phyloP scores from a whole-genome alignment of 2,329 filamentous ascomycete genomes.

The Fusarium liriodendri region DNA sequence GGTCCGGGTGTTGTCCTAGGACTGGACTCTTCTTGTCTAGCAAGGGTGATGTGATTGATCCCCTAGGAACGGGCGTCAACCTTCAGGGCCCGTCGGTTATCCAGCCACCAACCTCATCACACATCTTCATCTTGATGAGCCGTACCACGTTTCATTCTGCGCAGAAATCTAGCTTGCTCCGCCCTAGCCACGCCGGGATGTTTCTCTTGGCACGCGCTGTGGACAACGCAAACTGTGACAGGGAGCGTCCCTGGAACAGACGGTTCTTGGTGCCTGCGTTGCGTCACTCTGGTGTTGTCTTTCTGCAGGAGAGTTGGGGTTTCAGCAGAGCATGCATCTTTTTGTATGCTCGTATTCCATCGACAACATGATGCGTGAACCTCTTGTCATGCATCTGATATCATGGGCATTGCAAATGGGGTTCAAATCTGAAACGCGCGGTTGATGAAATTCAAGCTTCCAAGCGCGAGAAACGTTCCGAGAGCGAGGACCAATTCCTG shows the following conservation, averaged over 20 bases:
- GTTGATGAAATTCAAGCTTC: not conserved
- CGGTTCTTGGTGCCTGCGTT: not conserved
- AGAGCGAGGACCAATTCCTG: slow-evolving; percentile 33
- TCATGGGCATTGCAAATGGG: not conserved
- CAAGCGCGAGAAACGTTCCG: slow-evolving; percentile 15
- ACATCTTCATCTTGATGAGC: not conserved
- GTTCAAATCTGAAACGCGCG: not conserved
- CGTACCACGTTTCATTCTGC: slow-evolving; percentile 13
- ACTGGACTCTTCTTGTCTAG: not conserved
- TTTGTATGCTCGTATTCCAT: not conserved
- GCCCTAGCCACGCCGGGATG: not conserved
- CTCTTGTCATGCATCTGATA: not conserved
- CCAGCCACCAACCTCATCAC: slow-evolving; percentile 32
- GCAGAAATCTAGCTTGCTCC: not conserved
- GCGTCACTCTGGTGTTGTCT: not conserved
- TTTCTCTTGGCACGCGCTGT: slow-evolving; percentile 1
- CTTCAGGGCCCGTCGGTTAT: slow-evolving; percentile 5
- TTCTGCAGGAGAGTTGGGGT: not conserved
- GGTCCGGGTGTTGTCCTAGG: slow-evolving; percentile 6
- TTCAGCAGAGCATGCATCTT: not conserved
- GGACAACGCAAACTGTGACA: not conserved
- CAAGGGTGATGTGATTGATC: slow-evolving; percentile 5
- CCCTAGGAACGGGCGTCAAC: slow-evolving; percentile 23
- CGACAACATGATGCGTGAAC: not conserved
- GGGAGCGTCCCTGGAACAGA: not conserved